Conservation (phyloP, 129 eudicot genomes). For the Chrysanthemum lavandulifolium region DNA sequence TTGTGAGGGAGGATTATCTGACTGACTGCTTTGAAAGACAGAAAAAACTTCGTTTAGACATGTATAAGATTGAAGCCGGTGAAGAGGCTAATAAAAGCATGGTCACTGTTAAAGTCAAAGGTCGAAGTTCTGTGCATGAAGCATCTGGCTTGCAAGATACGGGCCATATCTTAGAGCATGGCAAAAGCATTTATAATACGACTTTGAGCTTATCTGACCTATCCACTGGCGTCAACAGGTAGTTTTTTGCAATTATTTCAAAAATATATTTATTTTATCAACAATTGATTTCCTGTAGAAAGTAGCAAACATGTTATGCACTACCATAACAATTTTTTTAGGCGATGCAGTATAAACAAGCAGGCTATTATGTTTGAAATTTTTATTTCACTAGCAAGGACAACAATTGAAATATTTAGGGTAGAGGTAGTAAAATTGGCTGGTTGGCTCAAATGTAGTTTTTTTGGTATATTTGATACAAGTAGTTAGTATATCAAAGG, state of each 20-base stretch:
- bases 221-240: constrained; percentile 95
- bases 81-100: constrained; percentile 47
- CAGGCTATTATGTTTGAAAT: not conserved
- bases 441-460: no score
- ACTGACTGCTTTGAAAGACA: constrained; percentile 67
- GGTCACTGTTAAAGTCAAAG: constrained; percentile 93
- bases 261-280: not conserved
- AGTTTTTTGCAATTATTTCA: not conserved
- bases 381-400: no score
- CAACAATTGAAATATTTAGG: not conserved
- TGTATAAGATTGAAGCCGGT: constrained; percentile 63
- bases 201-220: constrained; percentile 85
- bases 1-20: constrained; percentile 84
- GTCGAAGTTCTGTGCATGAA: constrained; percentile 92
- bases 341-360: not conserved
- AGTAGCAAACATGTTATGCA: not conserved
- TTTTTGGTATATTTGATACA: no score
- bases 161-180: constrained; percentile 89
- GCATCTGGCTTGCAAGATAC: constrained; percentile 92
- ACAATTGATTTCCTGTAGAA: not conserved
- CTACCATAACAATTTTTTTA: not conserved
- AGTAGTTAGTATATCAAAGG: no score
- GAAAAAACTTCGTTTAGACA: constrained; percentile 83
- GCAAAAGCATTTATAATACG: constrained; percentile 82
- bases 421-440: no score